Evolutionary conservation across 2,329 filamentous ascomycete genomes (phyloP).

Genomic region (Fusarium sp.): DNA sequence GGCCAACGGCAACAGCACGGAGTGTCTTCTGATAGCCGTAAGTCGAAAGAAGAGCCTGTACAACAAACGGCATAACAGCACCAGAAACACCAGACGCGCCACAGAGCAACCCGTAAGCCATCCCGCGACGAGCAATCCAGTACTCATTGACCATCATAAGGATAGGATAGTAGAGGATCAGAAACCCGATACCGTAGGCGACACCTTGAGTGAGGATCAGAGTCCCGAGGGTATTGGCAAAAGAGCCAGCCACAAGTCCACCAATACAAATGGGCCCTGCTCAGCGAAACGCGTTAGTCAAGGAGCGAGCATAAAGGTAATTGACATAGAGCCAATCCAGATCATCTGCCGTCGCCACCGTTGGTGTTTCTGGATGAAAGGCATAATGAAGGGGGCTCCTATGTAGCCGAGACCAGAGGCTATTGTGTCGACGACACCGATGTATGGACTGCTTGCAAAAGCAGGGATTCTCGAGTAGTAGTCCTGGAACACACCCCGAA

Average conservation of each 20-base stretch:
- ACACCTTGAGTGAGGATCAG: background rate
- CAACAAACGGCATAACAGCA: background rate
- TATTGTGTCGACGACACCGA: background rate
- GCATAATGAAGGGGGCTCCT: background rate
- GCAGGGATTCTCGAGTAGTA: background rate
- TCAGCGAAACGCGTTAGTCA: background rate
- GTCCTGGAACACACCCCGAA: background rate
- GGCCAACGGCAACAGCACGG: background rate
- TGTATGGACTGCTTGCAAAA: background rate
- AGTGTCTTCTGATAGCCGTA: no score
- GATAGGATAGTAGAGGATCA: background rate
- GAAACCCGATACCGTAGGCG: background rate
- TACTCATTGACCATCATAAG: background rate
- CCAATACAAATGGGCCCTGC: background rate
- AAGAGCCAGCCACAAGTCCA: background rate
- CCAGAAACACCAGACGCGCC: background rate
- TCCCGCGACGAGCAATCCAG: background rate
- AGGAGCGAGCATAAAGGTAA: fast-evolving
- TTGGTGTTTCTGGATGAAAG: background rate
- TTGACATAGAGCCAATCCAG: background rate
- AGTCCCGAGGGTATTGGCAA: background rate
- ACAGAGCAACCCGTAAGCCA: background rate
- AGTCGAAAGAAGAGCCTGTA: background rate
- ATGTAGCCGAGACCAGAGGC: background rate
- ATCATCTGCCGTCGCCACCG: background rate